Evolutionary conservation across 2,329 filamentous ascomycete species (phyloP).

Genomic region (Ceratocystis ficicola): DNA sequence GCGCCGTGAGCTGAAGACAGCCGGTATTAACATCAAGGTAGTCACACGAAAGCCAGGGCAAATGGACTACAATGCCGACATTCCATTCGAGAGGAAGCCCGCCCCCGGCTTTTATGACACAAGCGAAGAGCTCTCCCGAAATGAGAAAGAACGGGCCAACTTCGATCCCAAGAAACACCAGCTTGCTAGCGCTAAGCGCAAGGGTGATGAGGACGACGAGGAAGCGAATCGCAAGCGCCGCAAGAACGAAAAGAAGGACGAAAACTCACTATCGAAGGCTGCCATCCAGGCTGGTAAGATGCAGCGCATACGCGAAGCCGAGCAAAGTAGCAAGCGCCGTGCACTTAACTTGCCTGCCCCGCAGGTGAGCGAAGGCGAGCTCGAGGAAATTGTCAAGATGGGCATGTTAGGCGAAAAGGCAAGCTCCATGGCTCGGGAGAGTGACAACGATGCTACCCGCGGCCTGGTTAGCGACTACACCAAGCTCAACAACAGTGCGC

Average conservation of each 20-base stretch:
- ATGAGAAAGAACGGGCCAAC: constrained; percentile 70
- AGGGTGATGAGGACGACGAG: constrained; percentile 79
- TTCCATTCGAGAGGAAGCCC: constrained; percentile 90
- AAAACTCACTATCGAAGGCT: constrained; percentile 61
- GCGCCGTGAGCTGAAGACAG: constrained; percentile 88
- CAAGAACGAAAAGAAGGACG: constrained; percentile 72
- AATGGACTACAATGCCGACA: constrained; percentile 99
- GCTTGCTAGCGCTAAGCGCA: constrained; percentile 69
- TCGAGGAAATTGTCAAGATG: constrained; percentile 99
- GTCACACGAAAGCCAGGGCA: constrained; percentile 82
- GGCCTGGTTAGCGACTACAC: constrained; percentile 82
- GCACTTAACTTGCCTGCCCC: constrained; percentile 73
- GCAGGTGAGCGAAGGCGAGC: constrained; percentile 81
- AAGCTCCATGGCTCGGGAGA: constrained; percentile 57
- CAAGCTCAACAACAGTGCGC: constrained; percentile 65
- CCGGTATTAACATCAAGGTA: constrained; percentile 96
- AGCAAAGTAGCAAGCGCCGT: constrained; percentile 88
- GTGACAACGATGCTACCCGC: constrained; percentile 73
- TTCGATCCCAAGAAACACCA: constrained; percentile 93
- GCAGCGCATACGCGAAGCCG: constrained; percentile 89
- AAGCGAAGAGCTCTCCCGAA: constrained; percentile 61
- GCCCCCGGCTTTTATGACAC: constrained; percentile 90
- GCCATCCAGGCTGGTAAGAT: constrained; percentile 87
- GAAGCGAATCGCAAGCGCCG: constrained; percentile 69
- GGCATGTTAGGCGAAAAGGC: constrained; percentile 85